Percentiles rank a stretch among this genome's conserved stretches.
These are phyloP conservation scores for Amphicarpaea edgeworthii DNA, from an alignment of 306 rosid species.

Conservation along the genomic window DNA sequence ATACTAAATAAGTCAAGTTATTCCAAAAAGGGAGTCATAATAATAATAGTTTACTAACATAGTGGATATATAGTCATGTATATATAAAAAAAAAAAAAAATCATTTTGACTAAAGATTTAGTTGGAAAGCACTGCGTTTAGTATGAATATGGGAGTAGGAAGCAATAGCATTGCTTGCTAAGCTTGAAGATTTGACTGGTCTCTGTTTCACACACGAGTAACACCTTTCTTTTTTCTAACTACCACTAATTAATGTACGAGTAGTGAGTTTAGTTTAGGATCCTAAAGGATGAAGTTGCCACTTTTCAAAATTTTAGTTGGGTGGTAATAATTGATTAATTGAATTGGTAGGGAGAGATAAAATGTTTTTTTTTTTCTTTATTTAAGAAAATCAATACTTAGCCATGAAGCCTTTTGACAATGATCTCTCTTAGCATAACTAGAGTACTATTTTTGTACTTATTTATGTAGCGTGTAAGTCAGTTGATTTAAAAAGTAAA, in stretches of 20 bases:
- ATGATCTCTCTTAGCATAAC: neutral
- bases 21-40: no score
- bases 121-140: no score
- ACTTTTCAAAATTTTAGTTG: neutral
- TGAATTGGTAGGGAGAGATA: neutral
- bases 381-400: no score
- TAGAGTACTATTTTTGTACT: neutral
- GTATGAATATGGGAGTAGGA: neutral
- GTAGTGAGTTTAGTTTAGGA: neutral
- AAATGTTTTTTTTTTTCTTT: no score
- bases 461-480: no score
- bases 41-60: no score
- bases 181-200: neutral
- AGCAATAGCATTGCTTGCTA: neutral
- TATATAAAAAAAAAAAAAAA: no score
- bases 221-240: no score
- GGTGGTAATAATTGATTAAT: conserved; percentile 4
- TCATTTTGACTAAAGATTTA: no score
- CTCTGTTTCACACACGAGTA: neutral
- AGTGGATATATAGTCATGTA: neutral
- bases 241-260: no score
- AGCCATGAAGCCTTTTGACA: neutral
- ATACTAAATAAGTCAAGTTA: neutral
- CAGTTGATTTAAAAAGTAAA: no score
- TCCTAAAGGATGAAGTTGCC: neutral